Evolutionary conservation across 805 yeast species (phyloP), one percentile per base, ranked within the genome.

Genomic region (Myxozyma mucilagina): DNA sequence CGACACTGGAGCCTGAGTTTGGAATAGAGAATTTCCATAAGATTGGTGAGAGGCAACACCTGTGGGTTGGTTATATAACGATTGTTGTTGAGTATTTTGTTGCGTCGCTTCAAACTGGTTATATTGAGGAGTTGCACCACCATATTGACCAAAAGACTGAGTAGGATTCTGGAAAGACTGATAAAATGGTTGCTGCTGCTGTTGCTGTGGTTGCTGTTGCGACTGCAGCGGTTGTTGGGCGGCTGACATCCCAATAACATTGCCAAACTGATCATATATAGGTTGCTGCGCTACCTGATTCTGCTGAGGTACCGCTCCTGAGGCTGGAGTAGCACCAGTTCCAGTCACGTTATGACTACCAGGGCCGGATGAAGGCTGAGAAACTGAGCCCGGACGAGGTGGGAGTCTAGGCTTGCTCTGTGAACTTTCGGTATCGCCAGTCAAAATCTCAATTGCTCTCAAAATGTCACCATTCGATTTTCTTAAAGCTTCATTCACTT

Each of bases 401-500:
- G 65, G 67, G 7, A 64, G 42, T 34, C 52, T 20, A 9, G 65
- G 67, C 14, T 54, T 51, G 11, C n/a, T 34, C 18, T 47, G 48
- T 11, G 63, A 29, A 6, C 39, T 38, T 29, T 61, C 68, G 29
- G 49, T 49, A 36, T 31, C 64, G 39, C 48, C 51, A 16, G 63
- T 64, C 54, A 59, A 32, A 13, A 53, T 87, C 44, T 82, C 86
- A 38, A 84, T 72, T 0, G 96, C 93, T 18, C 72, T 67, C 43
- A 80, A 80, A 10, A 87, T 69, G 69, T 84, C 82, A 14, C 96
- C 96, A 53, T 77, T 76, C 16, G 87, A 75, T 41, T 82, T 72
- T 9, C 78, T 75, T 63, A 89, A 77, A 32, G 91, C 89, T 68
- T 89, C 94, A 56, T 84, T 76, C 60, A 82, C 80, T 36, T 80